Base-by-base conservation (phyloP, 805 yeast genomes). In the Metschnikowia continentalis region DNA sequence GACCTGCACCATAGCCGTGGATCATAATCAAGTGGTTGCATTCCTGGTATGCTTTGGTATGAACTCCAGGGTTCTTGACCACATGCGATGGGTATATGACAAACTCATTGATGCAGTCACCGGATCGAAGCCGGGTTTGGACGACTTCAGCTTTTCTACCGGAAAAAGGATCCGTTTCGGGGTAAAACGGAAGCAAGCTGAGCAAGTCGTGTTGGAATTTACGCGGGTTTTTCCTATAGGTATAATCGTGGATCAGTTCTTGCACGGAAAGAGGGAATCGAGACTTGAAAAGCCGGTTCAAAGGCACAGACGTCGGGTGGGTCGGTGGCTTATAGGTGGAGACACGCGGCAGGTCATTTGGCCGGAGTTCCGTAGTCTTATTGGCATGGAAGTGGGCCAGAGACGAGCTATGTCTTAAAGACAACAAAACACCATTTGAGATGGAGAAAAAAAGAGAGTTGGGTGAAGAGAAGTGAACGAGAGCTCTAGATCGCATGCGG, bases 281-380 rank as follows among this genome's bases (percentile, higher is more conserved):
- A 48, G 72, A 74, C 7, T 79, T 70, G 23, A 83, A 65, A 13
- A 86, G 71, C 56, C 80, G 78, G 20, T 70, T 64, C 6, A 85
- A 54, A 0, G 90, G 89, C 0, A 84, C 77, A 0, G 89, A 88
- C 0, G 84, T 75, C 1, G 91, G 91, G 22, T 85, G 81, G 0
- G 84, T 82, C 0, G 89, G 75, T 23, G 83, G 62, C 52, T 67
- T 76, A 57, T 80, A 81, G n/a, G 7, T 8, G 32, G 47, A 22
- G 14, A 33, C 33, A 26, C 19, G 17, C 2, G 23, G 4, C 20
- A n/a, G 13, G 32, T 6, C 35, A 6, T 11, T 40, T 7, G 22
- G 35, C 8, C 22, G 17, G 35, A 5, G 8, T 15, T 26, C 19
- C 6, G 7, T 10, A 22, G 8, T 33, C 11, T n/a, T 42, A 19